Evolutionary conservation across 495 filamentous ascomycete species (phyloP).

Genomic region (Haplographium delicatum): DNA sequence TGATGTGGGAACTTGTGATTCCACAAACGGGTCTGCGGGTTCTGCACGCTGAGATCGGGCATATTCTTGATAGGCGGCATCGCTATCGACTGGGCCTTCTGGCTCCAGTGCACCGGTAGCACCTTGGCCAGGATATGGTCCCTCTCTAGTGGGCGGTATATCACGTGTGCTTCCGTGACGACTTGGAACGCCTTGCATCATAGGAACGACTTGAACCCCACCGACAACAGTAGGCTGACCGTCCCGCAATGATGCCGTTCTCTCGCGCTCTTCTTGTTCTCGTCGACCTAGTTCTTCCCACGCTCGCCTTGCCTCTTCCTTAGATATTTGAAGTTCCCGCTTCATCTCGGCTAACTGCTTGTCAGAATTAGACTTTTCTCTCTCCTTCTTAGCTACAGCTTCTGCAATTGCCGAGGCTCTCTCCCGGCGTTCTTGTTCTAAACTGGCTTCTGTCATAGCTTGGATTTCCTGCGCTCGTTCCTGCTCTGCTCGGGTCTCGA

Average conservation of each 20-base stretch:
- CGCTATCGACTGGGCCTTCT: conserved; percentile 18
- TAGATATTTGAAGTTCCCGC: conserved; percentile 87
- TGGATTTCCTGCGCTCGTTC: conserved; percentile 83
- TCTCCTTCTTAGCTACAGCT: conserved; percentile 57
- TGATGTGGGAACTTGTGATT: conserved; percentile 6
- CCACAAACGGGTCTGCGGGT: conserved; percentile 23
- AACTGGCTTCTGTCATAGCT: conserved; percentile 65
- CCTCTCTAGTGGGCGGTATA: conserved; percentile 43
- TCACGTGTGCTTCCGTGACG: conserved; percentile 47
- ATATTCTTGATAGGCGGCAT: conserved; percentile 27
- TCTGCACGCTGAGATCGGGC: conserved; percentile 20
- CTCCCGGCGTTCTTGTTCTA: conserved; percentile 67
- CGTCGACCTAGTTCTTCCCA: conserved; percentile 96
- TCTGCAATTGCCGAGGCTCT: conserved; percentile 59
- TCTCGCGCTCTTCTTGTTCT: conserved; percentile 92
- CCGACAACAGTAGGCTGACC: conserved; percentile 88
- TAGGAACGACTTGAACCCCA: conserved; percentile 94
- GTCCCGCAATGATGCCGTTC: conserved; percentile 75
- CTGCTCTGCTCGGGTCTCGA: conserved; percentile 83
- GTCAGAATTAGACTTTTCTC: conserved; percentile 56
- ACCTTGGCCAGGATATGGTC: conserved; percentile 33
- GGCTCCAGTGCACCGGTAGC: conserved; percentile 3
- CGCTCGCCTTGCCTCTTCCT: conserved; percentile 90
- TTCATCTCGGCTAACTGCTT: conserved; percentile 78
- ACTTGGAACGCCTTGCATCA: conserved; percentile 70